A percentile compares a stretch with the other conserved stretches of the same genome.
phyloP scores from a whole-genome alignment of 768 basidiomycete genomes.

The Lyophyllum atratum region DNA sequence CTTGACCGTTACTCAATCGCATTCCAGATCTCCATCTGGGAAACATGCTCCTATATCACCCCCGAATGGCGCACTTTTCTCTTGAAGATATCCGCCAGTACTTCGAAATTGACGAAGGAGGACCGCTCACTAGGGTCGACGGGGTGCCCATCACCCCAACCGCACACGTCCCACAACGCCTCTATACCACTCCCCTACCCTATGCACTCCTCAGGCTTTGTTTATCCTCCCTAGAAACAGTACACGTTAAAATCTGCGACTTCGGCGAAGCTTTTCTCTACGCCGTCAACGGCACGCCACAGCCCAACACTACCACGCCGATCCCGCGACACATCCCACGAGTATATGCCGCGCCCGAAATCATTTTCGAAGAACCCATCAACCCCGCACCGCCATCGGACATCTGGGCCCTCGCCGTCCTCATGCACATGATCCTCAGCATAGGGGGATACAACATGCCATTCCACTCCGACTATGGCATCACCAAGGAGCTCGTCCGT shows the following conservation, averaged over 20 bases:
- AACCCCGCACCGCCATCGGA: not conserved
- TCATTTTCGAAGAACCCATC: not conserved
- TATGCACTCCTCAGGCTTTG: not conserved
- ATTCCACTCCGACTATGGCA: not conserved
- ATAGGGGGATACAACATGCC: not conserved
- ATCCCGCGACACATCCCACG: not conserved
- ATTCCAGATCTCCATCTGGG: not conserved
- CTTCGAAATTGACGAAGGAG: not conserved
- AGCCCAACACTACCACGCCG: not conserved
- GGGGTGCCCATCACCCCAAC: not conserved
- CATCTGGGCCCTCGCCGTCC: constrained; percentile 15
- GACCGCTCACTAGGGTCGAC: not conserved
- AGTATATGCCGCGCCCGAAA: constrained; percentile 1
- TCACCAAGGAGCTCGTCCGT: constrained; percentile 4
- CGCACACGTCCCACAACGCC: not conserved
- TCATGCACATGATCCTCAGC: constrained; percentile 12
- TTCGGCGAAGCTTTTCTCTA: not conserved
- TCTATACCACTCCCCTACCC: not conserved
- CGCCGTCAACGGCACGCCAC: not conserved
- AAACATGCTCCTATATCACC: not conserved
- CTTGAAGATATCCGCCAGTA: not conserved
- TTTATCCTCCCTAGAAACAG: not conserved
- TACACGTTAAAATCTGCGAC: constrained; percentile 7
- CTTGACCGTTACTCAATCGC: no score
- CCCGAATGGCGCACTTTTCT: not conserved